A percentile compares a stretch with the other conserved stretches of the same genome.
These are phyloP conservation scores for Cystoderma amianthinum DNA, from an alignment of 768 basidiomycete genomes.

Conservation along the genomic window DNA sequence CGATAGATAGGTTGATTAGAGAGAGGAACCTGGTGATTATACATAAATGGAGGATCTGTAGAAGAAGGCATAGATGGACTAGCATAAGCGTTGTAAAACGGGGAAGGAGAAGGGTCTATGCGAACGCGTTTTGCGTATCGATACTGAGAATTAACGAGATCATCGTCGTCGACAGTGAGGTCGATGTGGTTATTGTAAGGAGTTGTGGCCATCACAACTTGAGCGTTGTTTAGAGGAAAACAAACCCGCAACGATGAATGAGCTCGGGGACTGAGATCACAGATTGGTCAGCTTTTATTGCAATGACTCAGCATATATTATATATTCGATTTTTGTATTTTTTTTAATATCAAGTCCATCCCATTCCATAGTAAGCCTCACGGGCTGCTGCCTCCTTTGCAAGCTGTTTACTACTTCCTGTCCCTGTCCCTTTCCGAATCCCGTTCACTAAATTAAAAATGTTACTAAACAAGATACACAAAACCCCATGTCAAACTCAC, in stretches of 20 bases:
- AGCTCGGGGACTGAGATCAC: neutral
- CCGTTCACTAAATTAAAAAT: conserved; percentile 53
- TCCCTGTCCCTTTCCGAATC: conserved; percentile 57
- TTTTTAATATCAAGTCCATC: conserved; percentile 48
- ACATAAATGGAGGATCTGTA: neutral
- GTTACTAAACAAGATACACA: conserved; percentile 3
- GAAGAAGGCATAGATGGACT: conserved; percentile 6
- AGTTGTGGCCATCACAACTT: neutral
- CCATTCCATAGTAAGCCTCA: conserved; percentile 67
- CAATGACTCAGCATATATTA: neutral
- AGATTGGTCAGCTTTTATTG: conserved; percentile 6
- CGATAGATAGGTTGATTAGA: conserved; percentile 28
- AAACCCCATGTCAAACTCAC: conserved; percentile 32
- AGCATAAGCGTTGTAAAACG: conserved; percentile 6
- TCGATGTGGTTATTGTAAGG: conserved; percentile 51
- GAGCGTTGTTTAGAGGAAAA: neutral
- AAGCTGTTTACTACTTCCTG: conserved; percentile 63
- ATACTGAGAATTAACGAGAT: conserved; percentile 26
- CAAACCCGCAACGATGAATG: neutral
- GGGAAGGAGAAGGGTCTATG: conserved; percentile 17
- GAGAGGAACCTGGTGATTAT: conserved; percentile 3
- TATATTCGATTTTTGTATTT: conserved; percentile 5
- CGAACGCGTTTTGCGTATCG: conserved; percentile 36
- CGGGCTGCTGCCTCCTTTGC: conserved; percentile 77
- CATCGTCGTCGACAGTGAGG: conserved; percentile 66